Evolutionary conservation across 2,329 filamentous ascomycete genomes (phyloP), one percentile per base, ranked within the genome.

Genomic region (Ophiostoma novo-ulmi): DNA sequence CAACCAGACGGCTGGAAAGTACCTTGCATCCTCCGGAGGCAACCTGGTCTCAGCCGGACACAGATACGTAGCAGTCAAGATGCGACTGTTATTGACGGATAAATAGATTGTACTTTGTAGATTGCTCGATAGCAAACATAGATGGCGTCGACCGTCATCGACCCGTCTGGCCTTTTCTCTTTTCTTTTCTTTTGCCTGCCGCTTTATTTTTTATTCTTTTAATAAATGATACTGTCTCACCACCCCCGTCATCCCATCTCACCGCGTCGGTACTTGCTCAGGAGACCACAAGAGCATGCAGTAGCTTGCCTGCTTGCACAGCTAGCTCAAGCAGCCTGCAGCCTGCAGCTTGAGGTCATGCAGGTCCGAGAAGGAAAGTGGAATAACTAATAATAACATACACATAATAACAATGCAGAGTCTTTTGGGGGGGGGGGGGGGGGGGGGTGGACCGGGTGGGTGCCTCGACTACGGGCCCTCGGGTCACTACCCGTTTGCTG

Each of bases 401-500:
- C 3, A 38, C 11, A 44, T 1, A 48, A 48, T 7, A 17, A 63
- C 58, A 35, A 31, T 63, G 58, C 14, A 35, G 31, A 31, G 52
- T 55, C n/a, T 8, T 22, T 17, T 52, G 48, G 31, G 48, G 17
- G 6, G 48, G 17, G 6, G 48, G 17, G 6, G 48, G 48, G 31
- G 48, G 48, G 31, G 48, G 17, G 6, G 48, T 52, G 14, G 52
- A 26, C 22, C 26, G n/a, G 61, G 61, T 38, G 61, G 61, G 61
- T 39, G 61, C 61, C 52, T 64, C 61, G 61, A 64, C 58, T 64
- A 52, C 71, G 69, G 70, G 69, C 68, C 55, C 68, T 69, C 69
- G 72, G 72, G 61, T 69, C 71, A 64, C 48, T 71, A 71, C 68
- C 71, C 71, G 71, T 69, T 38, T 64, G 61, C 61, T 64, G 61